These are phyloP conservation scores for Globisporangium spinosum DNA, from an alignment of 352 stramenopile species.

Conservation along the genomic window DNA sequence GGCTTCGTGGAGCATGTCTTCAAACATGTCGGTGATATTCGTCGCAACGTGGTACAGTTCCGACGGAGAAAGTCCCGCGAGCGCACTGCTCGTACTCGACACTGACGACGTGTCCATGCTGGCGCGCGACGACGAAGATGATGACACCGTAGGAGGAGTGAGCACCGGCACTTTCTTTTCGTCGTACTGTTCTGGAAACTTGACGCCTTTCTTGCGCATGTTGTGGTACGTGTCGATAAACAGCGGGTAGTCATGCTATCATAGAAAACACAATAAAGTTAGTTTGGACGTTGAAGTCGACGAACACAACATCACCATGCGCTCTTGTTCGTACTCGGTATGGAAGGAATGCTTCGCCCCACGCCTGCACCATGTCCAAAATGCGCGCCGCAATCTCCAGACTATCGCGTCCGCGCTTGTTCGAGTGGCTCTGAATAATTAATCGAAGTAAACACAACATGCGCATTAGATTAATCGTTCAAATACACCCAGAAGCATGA, in stretches of 20 bases:
- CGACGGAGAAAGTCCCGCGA: conserved; percentile 48
- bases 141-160: conserved; percentile 27
- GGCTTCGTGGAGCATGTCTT: conserved; percentile 75
- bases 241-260: conserved; percentile 64
- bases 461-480: not conserved
- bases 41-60: conserved; percentile 63
- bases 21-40: conserved; percentile 78
- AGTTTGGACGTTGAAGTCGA: not conserved
- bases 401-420: conserved; percentile 63
- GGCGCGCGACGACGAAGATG: not conserved
- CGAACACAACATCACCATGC: not conserved
- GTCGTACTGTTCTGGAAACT: conserved; percentile 78
- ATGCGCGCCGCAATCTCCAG: conserved; percentile 71
- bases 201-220: conserved; percentile 73
- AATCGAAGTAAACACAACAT: not conserved
- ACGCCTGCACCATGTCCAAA: conserved; percentile 73
- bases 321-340: conserved; percentile 26
- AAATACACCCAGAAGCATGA: not conserved
- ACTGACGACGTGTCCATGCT: conserved; percentile 42
- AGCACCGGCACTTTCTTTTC: conserved; percentile 60
- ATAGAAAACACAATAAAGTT: not conserved
- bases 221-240: conserved; percentile 86
- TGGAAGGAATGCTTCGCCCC: conserved; percentile 80
- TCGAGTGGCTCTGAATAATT: conserved; percentile 39
- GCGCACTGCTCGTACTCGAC: conserved; percentile 38